Evolutionary conservation across 192 early-diverging fungal species (phyloP).

Genomic region (Gonapodya sp.): DNA sequence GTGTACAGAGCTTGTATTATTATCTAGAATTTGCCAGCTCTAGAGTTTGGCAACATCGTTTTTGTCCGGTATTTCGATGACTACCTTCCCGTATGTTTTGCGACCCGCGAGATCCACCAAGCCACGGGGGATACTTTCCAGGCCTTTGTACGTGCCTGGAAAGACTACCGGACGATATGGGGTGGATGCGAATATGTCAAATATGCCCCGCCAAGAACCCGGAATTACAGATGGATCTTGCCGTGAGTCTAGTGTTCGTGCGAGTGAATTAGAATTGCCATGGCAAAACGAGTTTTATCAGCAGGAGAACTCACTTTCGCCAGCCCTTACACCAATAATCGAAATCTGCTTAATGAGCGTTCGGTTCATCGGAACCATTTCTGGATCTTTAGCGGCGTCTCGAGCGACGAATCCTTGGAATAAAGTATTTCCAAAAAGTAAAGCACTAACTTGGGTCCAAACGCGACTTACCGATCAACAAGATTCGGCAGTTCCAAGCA

Average conservation of each 20-base stretch:
- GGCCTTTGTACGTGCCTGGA: background rate
- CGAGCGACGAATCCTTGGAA: conserved; percentile 1
- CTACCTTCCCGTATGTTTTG: conserved; percentile 2
- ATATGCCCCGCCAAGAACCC: background rate
- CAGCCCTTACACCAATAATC: conserved; percentile 1
- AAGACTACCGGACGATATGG: background rate
- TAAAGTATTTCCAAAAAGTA: background rate
- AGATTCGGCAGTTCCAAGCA: background rate
- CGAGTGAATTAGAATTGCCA: background rate
- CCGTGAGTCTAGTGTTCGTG: background rate
- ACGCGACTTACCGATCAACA: background rate
- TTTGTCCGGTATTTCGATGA: background rate
- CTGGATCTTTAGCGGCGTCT: conserved; percentile 6
- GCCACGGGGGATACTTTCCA: background rate
- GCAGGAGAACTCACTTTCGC: background rate
- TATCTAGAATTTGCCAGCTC: too few relatives aligned
- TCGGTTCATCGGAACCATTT: conserved; percentile 4
- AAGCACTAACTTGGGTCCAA: background rate
- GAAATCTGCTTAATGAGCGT: conserved; percentile 2
- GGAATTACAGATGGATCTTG: conserved; percentile 7
- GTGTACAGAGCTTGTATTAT: background rate
- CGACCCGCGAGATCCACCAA: conserved; percentile 5
- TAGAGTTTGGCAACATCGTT: too few relatives aligned
- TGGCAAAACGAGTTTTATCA: background rate
- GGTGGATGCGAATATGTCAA: background rate